Percentiles rank a stretch among this genome's conserved stretches.
phyloP scores from a whole-genome alignment of 2,329 filamentous ascomycete species.

The Pseudocercospora fijiensis region DNA sequence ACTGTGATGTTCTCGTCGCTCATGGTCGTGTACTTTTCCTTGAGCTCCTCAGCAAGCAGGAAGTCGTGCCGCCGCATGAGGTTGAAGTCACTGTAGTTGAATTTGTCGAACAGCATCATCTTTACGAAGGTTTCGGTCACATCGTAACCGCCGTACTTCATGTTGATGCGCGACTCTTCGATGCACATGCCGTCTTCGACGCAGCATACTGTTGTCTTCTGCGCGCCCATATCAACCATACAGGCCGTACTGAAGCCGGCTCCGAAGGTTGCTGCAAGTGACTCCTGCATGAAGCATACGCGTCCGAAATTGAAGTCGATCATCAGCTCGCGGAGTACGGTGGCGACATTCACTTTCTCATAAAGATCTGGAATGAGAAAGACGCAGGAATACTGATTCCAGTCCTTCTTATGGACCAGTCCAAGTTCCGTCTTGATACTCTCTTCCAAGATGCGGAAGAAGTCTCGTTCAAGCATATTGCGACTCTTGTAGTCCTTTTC shows the following conservation, averaged over 20 bases:
- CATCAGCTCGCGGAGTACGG: slow-evolving; percentile 79
- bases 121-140: slow-evolving; percentile 93
- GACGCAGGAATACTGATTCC: slow-evolving; percentile 91
- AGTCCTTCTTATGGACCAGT: slow-evolving; percentile 72
- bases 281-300: slow-evolving; percentile 94
- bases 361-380: slow-evolving; percentile 96
- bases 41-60: slow-evolving; percentile 89
- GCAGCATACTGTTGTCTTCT: slow-evolving; percentile 96
- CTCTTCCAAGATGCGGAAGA: slow-evolving; percentile 81
- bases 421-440: slow-evolving; percentile 83
- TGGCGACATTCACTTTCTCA: slow-evolving; percentile 87
- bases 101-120: slow-evolving; percentile 96
- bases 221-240: slow-evolving; percentile 92
- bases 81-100: slow-evolving; percentile 94
- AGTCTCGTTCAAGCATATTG: slow-evolving; percentile 79
- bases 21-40: slow-evolving; percentile 89
- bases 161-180: slow-evolving; percentile 89
- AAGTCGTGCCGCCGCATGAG: slow-evolving; percentile 87
- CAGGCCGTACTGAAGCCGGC: slow-evolving; percentile 92
- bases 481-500: slow-evolving; percentile 82
- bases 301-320: slow-evolving; percentile 85
- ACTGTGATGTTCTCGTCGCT: slow-evolving; percentile 86
- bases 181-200: slow-evolving; percentile 95
- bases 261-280: slow-evolving; percentile 89
- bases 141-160: slow-evolving; percentile 91